Evolutionary conservation across 2,329 filamentous ascomycete genomes (phyloP), one percentile per base, ranked within the genome.

Genomic region (Talaromyces verruculosus): DNA sequence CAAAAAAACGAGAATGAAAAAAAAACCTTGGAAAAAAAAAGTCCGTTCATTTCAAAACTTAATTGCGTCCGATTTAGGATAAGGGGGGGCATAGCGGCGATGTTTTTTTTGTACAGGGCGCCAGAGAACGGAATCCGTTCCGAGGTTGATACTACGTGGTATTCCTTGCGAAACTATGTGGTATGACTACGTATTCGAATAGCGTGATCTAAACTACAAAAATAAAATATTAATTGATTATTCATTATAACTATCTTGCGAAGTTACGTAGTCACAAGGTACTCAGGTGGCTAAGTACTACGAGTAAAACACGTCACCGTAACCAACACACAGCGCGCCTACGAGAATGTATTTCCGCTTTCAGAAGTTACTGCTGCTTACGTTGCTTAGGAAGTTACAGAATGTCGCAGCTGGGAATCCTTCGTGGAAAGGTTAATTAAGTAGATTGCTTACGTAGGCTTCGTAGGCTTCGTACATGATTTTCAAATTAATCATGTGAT

Each of bases 381-480:
- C 39, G 6, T 15, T 49, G 15, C 15, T 11, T 28, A 33, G 47
- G 47, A 25, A 47, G 47, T 57, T 57, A 57, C 30, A 37, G 33
- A 57, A 37, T 22, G 53, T 57, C 53, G 53, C 53, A 57, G n/a
- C 15, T 19, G 33, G 5, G 13, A 37, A 37, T 25, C 53, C 53
- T 57, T 57, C 53, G 53, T 17, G 30, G 51, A 22, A 37, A 57
- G 30, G 53, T 39, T 57, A 57, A 57, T 25, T 39, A 22, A 57
- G 8, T 35, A 35, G 4, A 35, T 33, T 55, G 51, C 30, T 55
- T 35, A 55, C 51, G 51, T 57, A 17, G 28, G 15, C 3, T 30
- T 19, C 51, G 51, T 57, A 17, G 28, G 15, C 3, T 30, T 19
- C 19, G 51, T 55, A 37, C 22, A 13, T 1, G 10, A 35, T 25